A percentile compares a stretch with the other conserved stretches of the same genome.
These are phyloP conservation scores for Crinitomyces ghanaensis DNA, from an alignment of 805 yeast species.

Conservation along the genomic window DNA sequence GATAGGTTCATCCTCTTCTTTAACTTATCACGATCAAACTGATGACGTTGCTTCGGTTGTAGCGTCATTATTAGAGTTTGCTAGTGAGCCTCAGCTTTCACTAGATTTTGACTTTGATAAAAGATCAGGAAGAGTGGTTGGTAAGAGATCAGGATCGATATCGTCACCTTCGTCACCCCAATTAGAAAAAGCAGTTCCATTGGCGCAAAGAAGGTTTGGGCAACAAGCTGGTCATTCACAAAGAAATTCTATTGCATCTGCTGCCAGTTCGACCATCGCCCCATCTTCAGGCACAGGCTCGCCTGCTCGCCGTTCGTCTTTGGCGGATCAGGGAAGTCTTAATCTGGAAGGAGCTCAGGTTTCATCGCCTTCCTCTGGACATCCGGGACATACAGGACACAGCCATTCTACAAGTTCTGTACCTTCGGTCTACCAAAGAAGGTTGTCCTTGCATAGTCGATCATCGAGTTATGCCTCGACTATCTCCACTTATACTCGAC, in stretches of 20 bases:
- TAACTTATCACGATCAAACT: conserved; percentile 1
- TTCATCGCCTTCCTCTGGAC: too few relatives aligned
- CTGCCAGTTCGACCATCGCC: too few relatives aligned
- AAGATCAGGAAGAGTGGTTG: conserved; percentile 5
- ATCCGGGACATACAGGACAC: too few relatives aligned
- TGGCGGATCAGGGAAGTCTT: too few relatives aligned
- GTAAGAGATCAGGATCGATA: conserved; percentile 7
- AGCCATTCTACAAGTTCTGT: conserved; percentile 6
- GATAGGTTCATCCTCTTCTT: conserved; percentile 5
- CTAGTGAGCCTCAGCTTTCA: conserved; percentile 2
- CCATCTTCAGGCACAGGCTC: too few relatives aligned
- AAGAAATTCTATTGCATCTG: too few relatives aligned
- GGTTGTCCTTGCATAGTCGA: conserved; percentile 12
- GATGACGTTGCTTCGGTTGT: background rate
- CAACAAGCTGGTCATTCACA: too few relatives aligned
- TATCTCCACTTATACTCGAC: conserved; percentile 1
- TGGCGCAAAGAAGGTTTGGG: too few relatives aligned
- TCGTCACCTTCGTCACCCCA: conserved; percentile 3
- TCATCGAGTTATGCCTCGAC: conserved; percentile 10
- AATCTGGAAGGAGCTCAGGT: too few relatives aligned
- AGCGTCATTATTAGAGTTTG: background rate
- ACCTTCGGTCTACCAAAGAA: conserved; percentile 13
- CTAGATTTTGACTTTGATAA: conserved; percentile 10
- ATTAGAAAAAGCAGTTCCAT: conserved; percentile 2
- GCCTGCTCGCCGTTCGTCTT: too few relatives aligned